These are phyloP conservation scores for Oryza meyeriana DNA, from an alignment of 176 grass and related monocot genomes.

Conservation along the genomic window DNA sequence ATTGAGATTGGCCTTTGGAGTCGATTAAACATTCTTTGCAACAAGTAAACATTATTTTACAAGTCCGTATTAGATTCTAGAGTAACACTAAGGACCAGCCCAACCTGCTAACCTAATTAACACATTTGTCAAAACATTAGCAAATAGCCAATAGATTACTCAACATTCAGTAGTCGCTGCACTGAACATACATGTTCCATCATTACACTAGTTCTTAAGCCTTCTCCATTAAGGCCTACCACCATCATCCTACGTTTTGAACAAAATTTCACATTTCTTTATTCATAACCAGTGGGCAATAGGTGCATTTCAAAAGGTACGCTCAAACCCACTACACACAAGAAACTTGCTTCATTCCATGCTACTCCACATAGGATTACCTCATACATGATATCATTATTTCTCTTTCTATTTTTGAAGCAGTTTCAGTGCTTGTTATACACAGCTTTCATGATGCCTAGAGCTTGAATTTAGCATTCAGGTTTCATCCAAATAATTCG, in stretches of 20 bases:
- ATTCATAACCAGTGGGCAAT: background rate
- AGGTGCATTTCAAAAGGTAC: background rate
- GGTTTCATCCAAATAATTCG: background rate
- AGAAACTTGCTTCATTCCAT: background rate
- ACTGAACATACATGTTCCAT: background rate
- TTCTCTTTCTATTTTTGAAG: background rate
- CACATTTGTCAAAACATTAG: slow-evolving; percentile 1
- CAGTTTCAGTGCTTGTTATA: background rate
- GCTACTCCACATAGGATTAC: background rate
- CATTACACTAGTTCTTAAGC: background rate
- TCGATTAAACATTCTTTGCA: background rate
- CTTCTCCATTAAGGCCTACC: background rate
- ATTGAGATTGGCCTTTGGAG: background rate
- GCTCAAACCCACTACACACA: background rate
- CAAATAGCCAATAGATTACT: background rate
- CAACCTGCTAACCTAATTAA: background rate
- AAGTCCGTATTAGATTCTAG: background rate
- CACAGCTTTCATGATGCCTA: background rate
- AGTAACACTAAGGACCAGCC: background rate
- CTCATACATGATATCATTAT: background rate
- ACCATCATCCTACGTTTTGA: background rate
- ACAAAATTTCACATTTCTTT: background rate
- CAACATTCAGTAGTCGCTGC: background rate
- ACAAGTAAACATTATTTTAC: background rate
- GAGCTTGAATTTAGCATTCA: slow-evolving; percentile 3